A percentile compares a stretch with the other conserved stretches of the same genome.
phyloP scores from a whole-genome alignment of 2,329 filamentous ascomycete genomes.

The Pseudogymnoascus sp. region DNA sequence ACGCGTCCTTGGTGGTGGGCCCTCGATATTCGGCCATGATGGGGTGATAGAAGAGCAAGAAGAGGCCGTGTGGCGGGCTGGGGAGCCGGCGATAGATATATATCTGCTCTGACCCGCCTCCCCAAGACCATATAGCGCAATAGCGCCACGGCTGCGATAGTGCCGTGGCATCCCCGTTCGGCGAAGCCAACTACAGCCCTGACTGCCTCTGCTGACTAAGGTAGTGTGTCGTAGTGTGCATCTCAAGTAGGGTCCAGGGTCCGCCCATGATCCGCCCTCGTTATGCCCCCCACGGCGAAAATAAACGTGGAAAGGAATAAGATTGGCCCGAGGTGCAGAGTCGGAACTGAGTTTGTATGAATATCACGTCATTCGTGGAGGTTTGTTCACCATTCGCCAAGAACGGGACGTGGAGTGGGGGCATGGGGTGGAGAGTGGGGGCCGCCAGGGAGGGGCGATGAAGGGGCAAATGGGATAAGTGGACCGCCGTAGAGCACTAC shows the following conservation, averaged over 20 bases:
- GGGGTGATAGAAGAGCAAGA: neutral
- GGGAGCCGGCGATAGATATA: neutral
- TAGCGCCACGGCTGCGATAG: neutral
- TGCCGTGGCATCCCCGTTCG: neutral
- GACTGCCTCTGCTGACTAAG: neutral
- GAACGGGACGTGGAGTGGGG: neutral
- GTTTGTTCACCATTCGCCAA: conserved; percentile 4
- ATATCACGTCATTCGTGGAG: neutral
- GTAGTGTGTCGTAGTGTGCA: neutral
- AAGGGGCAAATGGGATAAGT: neutral
- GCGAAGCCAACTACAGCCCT: neutral
- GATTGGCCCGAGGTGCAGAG: neutral
- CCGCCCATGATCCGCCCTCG: neutral
- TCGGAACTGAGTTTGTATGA: neutral
- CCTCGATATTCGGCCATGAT: conserved; percentile 4
- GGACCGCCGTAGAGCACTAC: neutral
- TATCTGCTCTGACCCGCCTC: neutral
- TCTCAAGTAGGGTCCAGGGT: neutral
- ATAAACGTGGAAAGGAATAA: neutral
- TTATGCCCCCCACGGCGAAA: neutral
- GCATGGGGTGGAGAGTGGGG: neutral
- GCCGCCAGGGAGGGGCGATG: neutral
- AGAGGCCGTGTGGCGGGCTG: neutral
- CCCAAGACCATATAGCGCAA: neutral
- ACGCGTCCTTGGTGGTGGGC: neutral